Conservation (phyloP, 495 filamentous ascomycete genomes). For the Astrothelium subdiscretum region DNA sequence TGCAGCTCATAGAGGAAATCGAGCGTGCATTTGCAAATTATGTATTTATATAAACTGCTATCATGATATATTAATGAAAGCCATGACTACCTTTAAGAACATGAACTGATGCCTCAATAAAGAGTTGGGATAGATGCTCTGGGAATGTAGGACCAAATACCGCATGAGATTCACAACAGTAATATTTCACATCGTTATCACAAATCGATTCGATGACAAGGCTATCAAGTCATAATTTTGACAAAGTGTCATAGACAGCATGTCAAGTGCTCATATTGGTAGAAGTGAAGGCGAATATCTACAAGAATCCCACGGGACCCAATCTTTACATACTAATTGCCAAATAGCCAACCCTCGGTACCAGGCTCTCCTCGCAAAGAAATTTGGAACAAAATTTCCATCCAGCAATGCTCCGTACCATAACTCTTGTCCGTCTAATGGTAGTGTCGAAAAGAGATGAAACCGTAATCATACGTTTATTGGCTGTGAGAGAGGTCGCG, state of each 20-base stretch:
- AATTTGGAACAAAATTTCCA: background rate
- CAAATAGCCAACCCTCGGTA: background rate
- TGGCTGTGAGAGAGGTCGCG: background rate
- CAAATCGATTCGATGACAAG: no score
- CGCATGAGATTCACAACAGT: no score
- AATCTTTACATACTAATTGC: background rate
- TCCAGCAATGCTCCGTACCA: background rate
- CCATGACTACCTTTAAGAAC: no score
- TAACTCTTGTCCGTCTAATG: background rate
- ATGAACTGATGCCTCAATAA: no score
- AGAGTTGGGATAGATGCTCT: no score
- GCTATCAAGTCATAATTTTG: background rate
- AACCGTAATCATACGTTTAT: background rate
- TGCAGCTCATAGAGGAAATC: slow-evolving; percentile 42
- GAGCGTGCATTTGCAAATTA: background rate
- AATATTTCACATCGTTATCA: no score
- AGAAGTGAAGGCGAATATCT: background rate
- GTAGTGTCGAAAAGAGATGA: background rate
- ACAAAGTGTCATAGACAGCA: background rate
- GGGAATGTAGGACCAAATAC: no score
- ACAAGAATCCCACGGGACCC: background rate
- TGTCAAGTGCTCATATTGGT: slow-evolving; percentile 1
- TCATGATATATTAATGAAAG: no score
- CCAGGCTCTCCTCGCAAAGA: background rate
- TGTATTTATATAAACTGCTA: background rate